phyloP scores from a whole-genome alignment of 768 basidiomycete species.

The Pleurotus ostreatus region DNA sequence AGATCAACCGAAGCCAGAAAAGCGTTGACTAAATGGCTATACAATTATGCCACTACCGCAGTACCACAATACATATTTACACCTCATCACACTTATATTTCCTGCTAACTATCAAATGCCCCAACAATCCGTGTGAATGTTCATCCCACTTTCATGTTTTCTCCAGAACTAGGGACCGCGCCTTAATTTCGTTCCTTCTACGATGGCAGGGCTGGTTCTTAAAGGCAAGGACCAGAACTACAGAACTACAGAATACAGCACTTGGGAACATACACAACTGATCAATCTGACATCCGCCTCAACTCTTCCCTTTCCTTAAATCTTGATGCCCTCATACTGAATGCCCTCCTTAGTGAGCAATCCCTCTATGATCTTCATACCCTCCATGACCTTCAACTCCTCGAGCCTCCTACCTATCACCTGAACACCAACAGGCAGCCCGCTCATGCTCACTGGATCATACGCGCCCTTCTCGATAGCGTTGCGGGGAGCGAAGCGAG shows the following conservation, averaged over 20 bases:
- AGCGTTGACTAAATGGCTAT: background rate
- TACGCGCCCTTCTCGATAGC: constrained; percentile 45
- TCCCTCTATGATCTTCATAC: constrained; percentile 50
- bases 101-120: too few relatives aligned
- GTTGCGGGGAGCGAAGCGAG: constrained; percentile 34
- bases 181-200: too few relatives aligned
- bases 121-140: too few relatives aligned
- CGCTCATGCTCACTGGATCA: constrained; percentile 47
- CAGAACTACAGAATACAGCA: too few relatives aligned
- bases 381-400: constrained; percentile 61
- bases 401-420: constrained; percentile 55
- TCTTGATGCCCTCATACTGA: constrained; percentile 16
- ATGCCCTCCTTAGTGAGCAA: constrained; percentile 24
- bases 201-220: too few relatives aligned
- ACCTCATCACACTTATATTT: too few relatives aligned
- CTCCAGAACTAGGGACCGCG: too few relatives aligned
- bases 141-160: too few relatives aligned
- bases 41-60: too few relatives aligned
- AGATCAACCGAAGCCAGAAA: constrained; percentile 27
- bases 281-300: background rate
- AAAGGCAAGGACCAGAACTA: too few relatives aligned
- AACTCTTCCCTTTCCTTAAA: background rate
- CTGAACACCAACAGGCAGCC: constrained; percentile 59
- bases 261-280: background rate
- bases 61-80: too few relatives aligned